A percentile compares a stretch with the other conserved stretches of the same genome.
Conservation (phyloP, 768 basidiomycete genomes). For the Macrolepiota dolichaula region DNA sequence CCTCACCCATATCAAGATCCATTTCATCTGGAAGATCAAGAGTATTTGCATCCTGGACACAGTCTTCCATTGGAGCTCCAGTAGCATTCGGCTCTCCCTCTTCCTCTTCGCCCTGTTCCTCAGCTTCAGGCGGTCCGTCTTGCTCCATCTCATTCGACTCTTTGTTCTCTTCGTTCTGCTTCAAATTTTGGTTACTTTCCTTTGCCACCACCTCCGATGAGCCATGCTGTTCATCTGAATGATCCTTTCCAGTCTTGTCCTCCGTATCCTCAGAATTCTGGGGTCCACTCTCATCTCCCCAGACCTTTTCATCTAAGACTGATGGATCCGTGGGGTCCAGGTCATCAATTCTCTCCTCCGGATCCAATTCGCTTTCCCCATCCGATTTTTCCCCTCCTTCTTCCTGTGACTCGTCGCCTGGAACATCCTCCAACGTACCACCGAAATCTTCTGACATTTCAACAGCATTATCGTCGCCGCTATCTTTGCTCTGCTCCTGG, state of each 20-base stretch:
- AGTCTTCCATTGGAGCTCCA: slow-evolving; percentile 72
- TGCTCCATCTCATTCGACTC: slow-evolving; percentile 13
- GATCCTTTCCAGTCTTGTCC: slow-evolving; percentile 60
- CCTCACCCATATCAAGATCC: slow-evolving; percentile 49
- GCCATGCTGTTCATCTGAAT: slow-evolving; percentile 44
- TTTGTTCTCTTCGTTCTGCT: slow-evolving; percentile 19
- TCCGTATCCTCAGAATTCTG: slow-evolving; percentile 48
- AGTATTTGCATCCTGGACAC: slow-evolving; percentile 74
- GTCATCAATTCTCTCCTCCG: slow-evolving; percentile 82
- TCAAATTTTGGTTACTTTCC: slow-evolving; percentile 46
- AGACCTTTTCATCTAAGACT: slow-evolving; percentile 93
- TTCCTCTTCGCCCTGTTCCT: slow-evolving; percentile 33
- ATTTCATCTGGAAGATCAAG: slow-evolving; percentile 90
- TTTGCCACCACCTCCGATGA: slow-evolving; percentile 78
- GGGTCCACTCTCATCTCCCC: slow-evolving; percentile 80
- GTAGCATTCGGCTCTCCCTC: slow-evolving; percentile 42
- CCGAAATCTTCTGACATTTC: slow-evolving; percentile 92
- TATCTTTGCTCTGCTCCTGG: slow-evolving; percentile 40
- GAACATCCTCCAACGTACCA: slow-evolving; percentile 81
- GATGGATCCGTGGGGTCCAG: slow-evolving; percentile 81
- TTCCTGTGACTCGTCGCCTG: slow-evolving; percentile 52
- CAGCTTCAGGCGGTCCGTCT: slow-evolving; percentile 14
- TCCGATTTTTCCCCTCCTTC: slow-evolving; percentile 49
- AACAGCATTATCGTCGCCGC: slow-evolving; percentile 72
- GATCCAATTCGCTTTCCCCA: slow-evolving; percentile 54